Evolutionary conservation across 345 rosid species (phyloP).

Genomic region (Microthlaspi erraticum): DNA sequence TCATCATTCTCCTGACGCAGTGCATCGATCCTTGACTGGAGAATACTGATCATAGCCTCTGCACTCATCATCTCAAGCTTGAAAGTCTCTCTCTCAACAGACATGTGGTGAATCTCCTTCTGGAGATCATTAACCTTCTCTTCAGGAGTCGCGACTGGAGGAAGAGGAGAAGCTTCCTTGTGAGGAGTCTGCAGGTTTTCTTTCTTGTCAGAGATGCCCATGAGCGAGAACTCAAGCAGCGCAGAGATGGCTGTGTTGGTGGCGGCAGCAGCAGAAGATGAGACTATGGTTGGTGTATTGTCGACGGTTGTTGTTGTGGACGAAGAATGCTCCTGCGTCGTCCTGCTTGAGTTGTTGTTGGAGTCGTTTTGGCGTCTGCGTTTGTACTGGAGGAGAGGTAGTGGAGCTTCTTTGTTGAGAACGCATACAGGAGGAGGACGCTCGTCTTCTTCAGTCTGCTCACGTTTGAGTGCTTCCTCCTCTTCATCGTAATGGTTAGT

Average conservation of each 20-base stretch:
- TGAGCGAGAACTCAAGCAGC: constrained; percentile 73
- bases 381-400: constrained; percentile 73
- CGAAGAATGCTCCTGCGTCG: constrained; percentile 67
- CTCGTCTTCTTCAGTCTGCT: constrained; percentile 47
- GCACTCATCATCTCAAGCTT: constrained; percentile 87
- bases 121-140: constrained; percentile 57
- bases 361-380: constrained; percentile 70
- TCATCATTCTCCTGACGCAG: constrained; percentile 78
- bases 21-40: constrained; percentile 65
- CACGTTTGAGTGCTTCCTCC: constrained; percentile 37
- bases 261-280: constrained; percentile 54
- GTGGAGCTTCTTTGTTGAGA: constrained; percentile 65
- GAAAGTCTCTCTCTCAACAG: constrained; percentile 72
- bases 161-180: constrained; percentile 42
- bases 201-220: constrained; percentile 44
- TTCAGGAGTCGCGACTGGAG: constrained; percentile 20
- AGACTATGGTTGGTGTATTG: constrained; percentile 49
- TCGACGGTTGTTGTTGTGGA: constrained; percentile 72
- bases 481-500: constrained; percentile 4
- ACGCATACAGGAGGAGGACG: constrained; percentile 53
- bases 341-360: constrained; percentile 63
- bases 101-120: constrained; percentile 69
- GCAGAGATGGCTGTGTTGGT: constrained; percentile 75
- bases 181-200: constrained; percentile 24
- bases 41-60: constrained; percentile 78